phyloP scores from a whole-genome alignment of 2,329 filamentous ascomycete species.

The Rutstroemia sp. region DNA sequence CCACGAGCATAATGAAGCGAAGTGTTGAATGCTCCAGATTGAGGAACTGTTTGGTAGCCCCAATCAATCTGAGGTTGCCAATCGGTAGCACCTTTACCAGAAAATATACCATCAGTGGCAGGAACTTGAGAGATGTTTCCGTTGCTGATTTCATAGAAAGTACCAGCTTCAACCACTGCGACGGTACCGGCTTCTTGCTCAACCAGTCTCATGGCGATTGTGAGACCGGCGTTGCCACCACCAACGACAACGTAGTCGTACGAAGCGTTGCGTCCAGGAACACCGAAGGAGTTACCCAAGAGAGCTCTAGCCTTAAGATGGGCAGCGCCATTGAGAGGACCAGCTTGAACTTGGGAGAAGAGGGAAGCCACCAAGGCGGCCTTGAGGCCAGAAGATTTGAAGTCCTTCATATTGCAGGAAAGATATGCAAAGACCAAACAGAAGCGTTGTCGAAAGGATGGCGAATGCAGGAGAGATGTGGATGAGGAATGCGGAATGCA shows the following conservation, averaged over 20 bases:
- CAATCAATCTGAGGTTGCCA: conserved; percentile 21
- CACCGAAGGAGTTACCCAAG: conserved; percentile 8
- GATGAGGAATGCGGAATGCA: neutral
- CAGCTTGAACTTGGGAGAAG: conserved; percentile 1
- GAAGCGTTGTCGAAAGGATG: neutral
- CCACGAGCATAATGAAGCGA: conserved; percentile 25
- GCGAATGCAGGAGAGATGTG: neutral
- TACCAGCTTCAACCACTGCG: conserved; percentile 10
- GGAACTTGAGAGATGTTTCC: conserved; percentile 9
- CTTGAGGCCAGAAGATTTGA: neutral
- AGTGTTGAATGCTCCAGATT: conserved; percentile 11
- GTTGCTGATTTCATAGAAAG: conserved; percentile 10
- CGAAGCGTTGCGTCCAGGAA: conserved; percentile 6
- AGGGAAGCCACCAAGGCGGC: conserved; percentile 3
- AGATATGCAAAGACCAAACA: neutral
- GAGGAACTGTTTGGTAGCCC: conserved; percentile 27
- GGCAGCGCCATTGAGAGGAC: neutral
- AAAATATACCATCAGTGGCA: neutral
- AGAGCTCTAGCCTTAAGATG: conserved; percentile 6
- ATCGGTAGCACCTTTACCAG: conserved; percentile 9
- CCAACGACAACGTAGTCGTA: conserved; percentile 13
- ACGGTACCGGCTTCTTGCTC: conserved; percentile 4
- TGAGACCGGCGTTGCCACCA: conserved; percentile 10
- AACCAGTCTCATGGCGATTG: conserved; percentile 4
- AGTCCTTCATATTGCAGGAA: conserved; percentile 6